phyloP scores from a whole-genome alignment of 805 yeast species.

The Middelhovenomyces tepae region DNA sequence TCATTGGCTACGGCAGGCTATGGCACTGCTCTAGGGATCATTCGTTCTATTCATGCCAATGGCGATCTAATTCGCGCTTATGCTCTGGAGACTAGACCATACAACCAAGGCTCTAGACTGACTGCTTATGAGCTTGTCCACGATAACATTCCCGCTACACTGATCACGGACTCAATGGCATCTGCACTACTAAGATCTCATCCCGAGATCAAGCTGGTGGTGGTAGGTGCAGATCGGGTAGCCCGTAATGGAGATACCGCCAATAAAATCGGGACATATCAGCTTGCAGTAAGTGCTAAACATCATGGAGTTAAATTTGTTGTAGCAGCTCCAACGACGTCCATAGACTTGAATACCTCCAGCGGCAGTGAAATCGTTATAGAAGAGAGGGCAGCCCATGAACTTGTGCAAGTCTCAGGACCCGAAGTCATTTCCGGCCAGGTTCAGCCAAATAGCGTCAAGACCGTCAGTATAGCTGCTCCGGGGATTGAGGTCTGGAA shows the following conservation, averaged over 20 bases:
- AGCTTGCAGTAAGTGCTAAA: slow-evolving; percentile 66
- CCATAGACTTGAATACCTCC: slow-evolving; percentile 62
- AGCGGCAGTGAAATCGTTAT: slow-evolving; percentile 72
- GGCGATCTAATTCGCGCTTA: slow-evolving; percentile 62
- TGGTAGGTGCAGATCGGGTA: slow-evolving; percentile 93
- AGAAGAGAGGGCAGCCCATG: slow-evolving; percentile 79
- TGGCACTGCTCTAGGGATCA: slow-evolving; percentile 93
- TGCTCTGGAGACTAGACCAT: slow-evolving; percentile 92
- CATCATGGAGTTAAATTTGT: slow-evolving; percentile 67
- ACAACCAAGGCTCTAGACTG: slow-evolving; percentile 89
- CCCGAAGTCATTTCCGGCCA: slow-evolving; percentile 36
- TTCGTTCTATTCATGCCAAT: slow-evolving; percentile 52
- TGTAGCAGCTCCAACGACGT: slow-evolving; percentile 93
- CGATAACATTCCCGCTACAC: slow-evolving; percentile 79
- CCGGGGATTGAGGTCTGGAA: slow-evolving; percentile 85
- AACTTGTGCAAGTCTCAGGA: slow-evolving; percentile 71
- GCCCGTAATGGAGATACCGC: slow-evolving; percentile 94
- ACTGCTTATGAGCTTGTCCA: slow-evolving; percentile 86
- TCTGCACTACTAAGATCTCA: slow-evolving; percentile 53
- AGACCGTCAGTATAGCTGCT: slow-evolving; percentile 72
- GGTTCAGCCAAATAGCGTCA: slow-evolving; percentile 21
- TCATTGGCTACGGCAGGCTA: slow-evolving; percentile 95
- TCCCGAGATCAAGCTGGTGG: slow-evolving; percentile 75
- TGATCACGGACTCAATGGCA: slow-evolving; percentile 88
- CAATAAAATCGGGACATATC: slow-evolving; percentile 92